phyloP scores from a whole-genome alignment of 2,329 filamentous ascomycete genomes.

The Akanthomyces dipterigenus region DNA sequence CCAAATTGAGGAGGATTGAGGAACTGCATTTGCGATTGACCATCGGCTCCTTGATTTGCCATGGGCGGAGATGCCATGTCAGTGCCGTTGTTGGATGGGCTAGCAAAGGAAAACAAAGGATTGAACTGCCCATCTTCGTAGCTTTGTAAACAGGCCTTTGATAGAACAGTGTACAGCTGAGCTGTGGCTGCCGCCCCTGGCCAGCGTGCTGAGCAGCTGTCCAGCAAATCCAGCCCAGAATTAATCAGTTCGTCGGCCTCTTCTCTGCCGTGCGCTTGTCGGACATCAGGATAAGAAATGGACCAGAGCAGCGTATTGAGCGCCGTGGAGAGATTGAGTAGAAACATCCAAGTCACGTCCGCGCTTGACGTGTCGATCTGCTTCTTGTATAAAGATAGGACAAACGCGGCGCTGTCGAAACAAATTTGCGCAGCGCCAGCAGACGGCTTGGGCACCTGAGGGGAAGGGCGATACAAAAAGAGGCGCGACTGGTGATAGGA shows the following conservation, averaged over 20 bases:
- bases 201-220: conserved; percentile 79
- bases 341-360: conserved; percentile 91
- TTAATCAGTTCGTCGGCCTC: conserved; percentile 71
- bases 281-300: conserved; percentile 78
- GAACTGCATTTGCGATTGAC: conserved; percentile 32
- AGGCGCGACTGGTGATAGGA: conserved; percentile 84
- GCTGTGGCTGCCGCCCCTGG: conserved; percentile 81
- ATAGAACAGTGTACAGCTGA: conserved; percentile 79
- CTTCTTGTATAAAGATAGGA: conserved; percentile 72
- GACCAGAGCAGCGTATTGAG: conserved; percentile 91
- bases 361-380: conserved; percentile 71
- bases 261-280: conserved; percentile 62
- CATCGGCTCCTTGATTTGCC: conserved; percentile 17
- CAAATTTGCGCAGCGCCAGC: conserved; percentile 71
- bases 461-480: conserved; percentile 82
- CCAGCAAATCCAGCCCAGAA: conserved; percentile 70
- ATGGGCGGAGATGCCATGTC: conserved; percentile 28
- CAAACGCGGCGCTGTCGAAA: conserved; percentile 74
- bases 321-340: conserved; percentile 82
- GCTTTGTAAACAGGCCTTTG: conserved; percentile 78
- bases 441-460: conserved; percentile 83
- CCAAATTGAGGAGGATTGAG: conserved; percentile 49
- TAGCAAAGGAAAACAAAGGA: conserved; percentile 26
- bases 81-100: conserved; percentile 25
- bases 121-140: conserved; percentile 52